A percentile compares a stretch with the other conserved stretches of the same genome.
phyloP scores from a whole-genome alignment of 2,329 filamentous ascomycete genomes.

The Furcasterigmium furcatum region DNA sequence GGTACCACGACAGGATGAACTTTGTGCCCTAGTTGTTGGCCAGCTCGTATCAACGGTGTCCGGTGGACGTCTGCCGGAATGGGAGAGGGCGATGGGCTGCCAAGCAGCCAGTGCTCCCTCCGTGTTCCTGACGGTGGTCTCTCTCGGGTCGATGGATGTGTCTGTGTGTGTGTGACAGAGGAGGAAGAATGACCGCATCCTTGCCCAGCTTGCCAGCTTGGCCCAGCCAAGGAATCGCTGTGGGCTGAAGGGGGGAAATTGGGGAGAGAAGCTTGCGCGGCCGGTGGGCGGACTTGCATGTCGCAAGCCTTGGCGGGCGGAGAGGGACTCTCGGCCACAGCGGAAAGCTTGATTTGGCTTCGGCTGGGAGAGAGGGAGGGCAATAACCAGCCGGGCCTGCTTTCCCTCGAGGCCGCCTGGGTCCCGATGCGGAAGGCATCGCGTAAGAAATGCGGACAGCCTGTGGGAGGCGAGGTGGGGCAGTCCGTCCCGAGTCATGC shows the following conservation, averaged over 20 bases:
- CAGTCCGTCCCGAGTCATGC: too few relatives aligned
- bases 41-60: background rate
- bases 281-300: conserved; percentile 4
- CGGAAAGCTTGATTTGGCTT: conserved; percentile 13
- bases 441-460: too few relatives aligned
- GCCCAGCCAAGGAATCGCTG: background rate
- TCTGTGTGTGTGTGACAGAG: background rate
- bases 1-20: too few relatives aligned
- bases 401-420: too few relatives aligned
- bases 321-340: conserved; percentile 11
- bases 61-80: background rate
- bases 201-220: too few relatives aligned
- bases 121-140: background rate
- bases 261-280: conserved; percentile 2
- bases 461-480: too few relatives aligned
- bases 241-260: background rate
- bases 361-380: background rate
- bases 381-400: background rate
- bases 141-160: background rate
- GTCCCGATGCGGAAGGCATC: too few relatives aligned
- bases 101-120: background rate
- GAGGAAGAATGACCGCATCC: background rate
- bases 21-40: too few relatives aligned
- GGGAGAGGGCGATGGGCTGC: background rate
- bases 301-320: conserved; percentile 6